Conservation (phyloP, 2,329 filamentous ascomycete species). For the Cercospora zeina region DNA sequence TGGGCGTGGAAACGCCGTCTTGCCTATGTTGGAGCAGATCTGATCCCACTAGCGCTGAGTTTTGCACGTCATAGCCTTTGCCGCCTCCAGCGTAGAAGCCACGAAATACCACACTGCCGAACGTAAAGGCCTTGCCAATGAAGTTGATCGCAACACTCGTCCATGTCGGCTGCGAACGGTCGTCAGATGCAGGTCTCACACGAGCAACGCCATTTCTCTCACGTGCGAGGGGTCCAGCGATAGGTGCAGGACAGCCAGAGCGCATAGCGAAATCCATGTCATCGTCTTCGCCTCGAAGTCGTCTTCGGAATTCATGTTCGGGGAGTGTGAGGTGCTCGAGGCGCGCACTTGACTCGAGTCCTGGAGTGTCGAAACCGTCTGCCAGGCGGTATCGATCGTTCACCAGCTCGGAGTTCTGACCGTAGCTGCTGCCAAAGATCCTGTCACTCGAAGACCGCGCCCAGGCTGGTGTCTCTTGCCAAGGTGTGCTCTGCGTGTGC, state of each 20-base stretch:
- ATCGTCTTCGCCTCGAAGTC: constrained; percentile 30
- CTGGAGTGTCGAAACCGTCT: constrained; percentile 53
- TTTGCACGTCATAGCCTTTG: constrained; percentile 61
- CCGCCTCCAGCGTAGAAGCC: constrained; percentile 89
- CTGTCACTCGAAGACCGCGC: constrained; percentile 28
- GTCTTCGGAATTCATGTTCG: constrained; percentile 29
- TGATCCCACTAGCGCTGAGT: constrained; percentile 21
- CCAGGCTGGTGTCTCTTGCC: constrained; percentile 29
- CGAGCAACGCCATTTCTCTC: constrained; percentile 42
- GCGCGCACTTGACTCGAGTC: constrained; percentile 41
- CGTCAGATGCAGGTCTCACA: constrained; percentile 22
- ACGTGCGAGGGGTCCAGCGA: constrained; percentile 38
- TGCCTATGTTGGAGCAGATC: constrained; percentile 31
- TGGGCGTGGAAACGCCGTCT: constrained; percentile 44
- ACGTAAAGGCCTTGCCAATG: constrained; percentile 78
- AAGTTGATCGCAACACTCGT: constrained; percentile 61
- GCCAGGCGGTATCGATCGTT: constrained; percentile 55
- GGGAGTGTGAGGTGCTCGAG: constrained; percentile 37
- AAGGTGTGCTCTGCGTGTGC: constrained; percentile 16
- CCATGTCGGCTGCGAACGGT: constrained; percentile 47
- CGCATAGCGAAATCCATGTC: constrained; percentile 18
- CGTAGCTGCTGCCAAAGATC: constrained; percentile 26
- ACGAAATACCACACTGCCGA: constrained; percentile 72
- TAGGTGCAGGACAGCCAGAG: constrained; percentile 19
- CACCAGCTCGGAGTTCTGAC: constrained; percentile 49